phyloP scores from a whole-genome alignment of 768 basidiomycete species.

The Cubamyces lactineus region DNA sequence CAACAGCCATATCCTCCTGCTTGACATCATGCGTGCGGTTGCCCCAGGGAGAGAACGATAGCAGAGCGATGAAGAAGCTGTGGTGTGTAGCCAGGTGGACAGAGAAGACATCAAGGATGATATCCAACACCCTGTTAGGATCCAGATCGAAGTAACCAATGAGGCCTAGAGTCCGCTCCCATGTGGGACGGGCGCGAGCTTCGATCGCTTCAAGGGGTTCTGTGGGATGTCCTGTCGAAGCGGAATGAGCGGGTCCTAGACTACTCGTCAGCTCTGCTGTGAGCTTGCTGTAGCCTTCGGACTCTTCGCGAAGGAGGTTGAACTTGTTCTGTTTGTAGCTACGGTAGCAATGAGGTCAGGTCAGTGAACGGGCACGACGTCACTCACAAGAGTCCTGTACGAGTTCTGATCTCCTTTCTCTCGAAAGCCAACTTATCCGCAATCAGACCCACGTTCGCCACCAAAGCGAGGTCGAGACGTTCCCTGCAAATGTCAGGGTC shows the following conservation, averaged over 20 bases:
- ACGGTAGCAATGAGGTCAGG: slow-evolving; percentile 11
- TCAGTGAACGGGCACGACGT: background rate
- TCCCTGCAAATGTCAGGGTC: slow-evolving; percentile 68
- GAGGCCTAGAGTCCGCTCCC: slow-evolving; percentile 85
- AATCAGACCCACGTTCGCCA: slow-evolving; percentile 68
- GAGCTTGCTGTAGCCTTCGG: slow-evolving; percentile 96
- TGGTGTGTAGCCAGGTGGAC: slow-evolving; percentile 82
- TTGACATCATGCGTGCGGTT: slow-evolving; percentile 29
- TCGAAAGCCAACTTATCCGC: slow-evolving; percentile 66
- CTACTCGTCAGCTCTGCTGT: slow-evolving; percentile 79
- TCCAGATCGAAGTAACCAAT: slow-evolving; percentile 97
- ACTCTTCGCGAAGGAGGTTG: slow-evolving; percentile 95
- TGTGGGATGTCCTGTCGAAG: slow-evolving; percentile 63
- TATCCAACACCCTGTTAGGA: slow-evolving; percentile 90
- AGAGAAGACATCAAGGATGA: slow-evolving; percentile 90
- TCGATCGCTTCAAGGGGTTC: slow-evolving; percentile 62
- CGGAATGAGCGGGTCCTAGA: slow-evolving; percentile 74
- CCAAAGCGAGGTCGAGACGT: slow-evolving; percentile 67
- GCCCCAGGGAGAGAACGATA: slow-evolving; percentile 88
- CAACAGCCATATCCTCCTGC: slow-evolving; percentile 40
- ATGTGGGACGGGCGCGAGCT: slow-evolving; percentile 68
- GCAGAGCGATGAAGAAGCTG: slow-evolving; percentile 84
- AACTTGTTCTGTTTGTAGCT: slow-evolving; percentile 99
- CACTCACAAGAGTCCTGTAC: slow-evolving; percentile 82
- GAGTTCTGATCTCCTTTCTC: slow-evolving; percentile 79